phyloP scores from a whole-genome alignment of 352 stramenopile species.

The Pythium aphanidermatum region DNA sequence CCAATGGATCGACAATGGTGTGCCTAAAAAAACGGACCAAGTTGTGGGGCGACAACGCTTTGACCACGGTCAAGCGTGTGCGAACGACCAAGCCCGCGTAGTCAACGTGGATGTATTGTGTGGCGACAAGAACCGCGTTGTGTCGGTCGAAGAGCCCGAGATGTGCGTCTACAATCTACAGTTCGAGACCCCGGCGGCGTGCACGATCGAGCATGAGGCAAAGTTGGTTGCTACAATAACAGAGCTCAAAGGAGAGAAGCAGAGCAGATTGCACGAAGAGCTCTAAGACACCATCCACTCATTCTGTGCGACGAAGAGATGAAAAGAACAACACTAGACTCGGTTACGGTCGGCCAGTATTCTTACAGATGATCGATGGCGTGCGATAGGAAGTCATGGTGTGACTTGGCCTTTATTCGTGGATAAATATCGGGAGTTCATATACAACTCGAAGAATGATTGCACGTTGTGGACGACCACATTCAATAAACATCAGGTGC shows the following conservation, averaged over 20 bases:
- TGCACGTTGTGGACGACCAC: too few species aligned
- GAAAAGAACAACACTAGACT: too few species aligned
- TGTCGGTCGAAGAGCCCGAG: constrained; percentile 85
- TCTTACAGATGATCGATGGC: too few species aligned
- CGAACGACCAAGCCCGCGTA: constrained; percentile 69
- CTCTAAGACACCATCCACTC: not conserved
- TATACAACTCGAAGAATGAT: too few species aligned
- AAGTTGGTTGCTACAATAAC: not conserved
- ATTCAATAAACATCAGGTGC: too few species aligned
- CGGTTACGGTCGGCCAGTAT: too few species aligned
- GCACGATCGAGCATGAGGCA: constrained; percentile 1
- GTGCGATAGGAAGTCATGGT: too few species aligned
- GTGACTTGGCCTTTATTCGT: too few species aligned
- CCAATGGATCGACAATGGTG: constrained; percentile 28
- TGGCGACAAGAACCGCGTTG: constrained; percentile 58
- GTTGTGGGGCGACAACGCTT: constrained; percentile 39
- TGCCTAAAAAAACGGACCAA: constrained; percentile 16
- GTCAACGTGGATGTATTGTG: constrained; percentile 77
- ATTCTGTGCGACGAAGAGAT: too few species aligned
- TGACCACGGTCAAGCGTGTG: constrained; percentile 77
- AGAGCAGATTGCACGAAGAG: not conserved
- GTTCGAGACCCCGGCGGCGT: constrained; percentile 71
- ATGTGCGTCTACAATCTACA: constrained; percentile 88
- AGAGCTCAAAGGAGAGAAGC: not conserved
- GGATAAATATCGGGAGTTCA: too few species aligned